Percentiles rank a stretch among this genome's conserved stretches.
phyloP scores from a whole-genome alignment of 1,139 yeast genomes.

The Hanseniaspora uvarum region DNA sequence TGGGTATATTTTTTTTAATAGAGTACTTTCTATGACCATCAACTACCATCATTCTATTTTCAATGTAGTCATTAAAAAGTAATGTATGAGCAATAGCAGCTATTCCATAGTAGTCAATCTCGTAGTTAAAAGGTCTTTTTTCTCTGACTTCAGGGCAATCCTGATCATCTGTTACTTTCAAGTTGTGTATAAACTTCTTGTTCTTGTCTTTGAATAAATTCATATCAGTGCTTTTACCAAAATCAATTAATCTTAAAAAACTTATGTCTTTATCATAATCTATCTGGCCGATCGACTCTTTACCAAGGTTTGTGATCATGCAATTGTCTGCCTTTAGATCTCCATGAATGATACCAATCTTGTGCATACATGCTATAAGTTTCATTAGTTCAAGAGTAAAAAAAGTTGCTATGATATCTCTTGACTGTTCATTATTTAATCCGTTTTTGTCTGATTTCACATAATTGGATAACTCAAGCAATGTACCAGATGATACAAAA shows the following conservation, averaged over 20 bases:
- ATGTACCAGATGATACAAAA: constrained; percentile 62
- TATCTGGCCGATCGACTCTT: background rate
- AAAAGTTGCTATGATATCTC: constrained; percentile 56
- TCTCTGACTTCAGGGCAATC: constrained; percentile 69
- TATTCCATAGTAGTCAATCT: constrained; percentile 76
- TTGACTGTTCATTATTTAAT: constrained; percentile 29
- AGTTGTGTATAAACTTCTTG: constrained; percentile 48
- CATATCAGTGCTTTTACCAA: constrained; percentile 73
- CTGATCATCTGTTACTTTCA: constrained; percentile 55
- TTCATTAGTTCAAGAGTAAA: constrained; percentile 54
- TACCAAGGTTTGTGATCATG: constrained; percentile 42
- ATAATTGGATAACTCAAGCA: constrained; percentile 59
- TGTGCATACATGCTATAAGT: constrained; percentile 53
- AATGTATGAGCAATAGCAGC: constrained; percentile 68
- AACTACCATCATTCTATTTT: constrained; percentile 30
- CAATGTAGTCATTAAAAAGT: constrained; percentile 58
- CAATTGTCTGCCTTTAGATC: constrained; percentile 82
- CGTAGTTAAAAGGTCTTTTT: constrained; percentile 60
- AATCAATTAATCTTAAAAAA: constrained; percentile 49
- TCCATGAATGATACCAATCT: constrained; percentile 64
- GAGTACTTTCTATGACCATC: constrained; percentile 34
- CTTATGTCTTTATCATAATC: background rate
- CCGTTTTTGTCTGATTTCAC: constrained; percentile 29
- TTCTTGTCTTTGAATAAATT: constrained; percentile 40
- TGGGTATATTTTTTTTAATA: constrained; percentile 71